phyloP scores from a whole-genome alignment of 176 grass and related monocot species.

The Juncus effusus region DNA sequence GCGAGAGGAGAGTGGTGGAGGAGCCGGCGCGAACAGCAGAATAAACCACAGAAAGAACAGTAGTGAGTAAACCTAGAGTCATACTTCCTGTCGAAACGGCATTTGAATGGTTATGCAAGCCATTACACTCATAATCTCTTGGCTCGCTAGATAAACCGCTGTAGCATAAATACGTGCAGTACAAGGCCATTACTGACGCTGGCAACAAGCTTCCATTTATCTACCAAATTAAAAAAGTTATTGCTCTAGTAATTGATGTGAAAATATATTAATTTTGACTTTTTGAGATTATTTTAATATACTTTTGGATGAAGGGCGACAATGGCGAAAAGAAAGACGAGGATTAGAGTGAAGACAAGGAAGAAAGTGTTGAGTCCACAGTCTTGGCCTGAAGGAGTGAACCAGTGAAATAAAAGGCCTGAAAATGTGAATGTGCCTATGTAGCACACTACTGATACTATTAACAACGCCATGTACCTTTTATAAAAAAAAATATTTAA shows the following conservation, averaged over 20 bases:
- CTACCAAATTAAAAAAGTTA: conserved; percentile 28
- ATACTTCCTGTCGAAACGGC: conserved; percentile 91
- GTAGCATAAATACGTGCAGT: conserved; percentile 90
- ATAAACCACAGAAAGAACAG: conserved; percentile 96
- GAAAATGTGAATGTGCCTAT: conserved; percentile 74
- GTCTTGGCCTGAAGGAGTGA: conserved; percentile 87
- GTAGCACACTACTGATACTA: conserved; percentile 88
- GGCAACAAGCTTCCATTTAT: conserved; percentile 94
- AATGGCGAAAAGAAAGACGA: conserved; percentile 70
- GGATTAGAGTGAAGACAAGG: conserved; percentile 81
- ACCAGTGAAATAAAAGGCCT: conserved; percentile 95
- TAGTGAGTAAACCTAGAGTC: conserved; percentile 75
- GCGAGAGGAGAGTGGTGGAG: conserved; percentile 63
- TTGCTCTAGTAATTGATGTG: neutral
- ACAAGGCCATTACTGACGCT: conserved; percentile 76
- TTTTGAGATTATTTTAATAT: neutral
- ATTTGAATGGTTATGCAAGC: conserved; percentile 92
- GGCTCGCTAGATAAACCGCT: conserved; percentile 94
- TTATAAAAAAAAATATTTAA: conserved; percentile 20
- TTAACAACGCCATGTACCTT: conserved; percentile 90
- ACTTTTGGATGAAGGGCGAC: conserved; percentile 97
- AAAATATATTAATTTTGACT: too few species aligned
- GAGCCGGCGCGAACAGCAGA: conserved; percentile 97
- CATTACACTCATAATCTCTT: conserved; percentile 92
- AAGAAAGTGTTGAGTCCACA: conserved; percentile 94